Base-by-base conservation (phyloP, 805 yeast genomes). In the Cyberlindnera maclurae region DNA sequence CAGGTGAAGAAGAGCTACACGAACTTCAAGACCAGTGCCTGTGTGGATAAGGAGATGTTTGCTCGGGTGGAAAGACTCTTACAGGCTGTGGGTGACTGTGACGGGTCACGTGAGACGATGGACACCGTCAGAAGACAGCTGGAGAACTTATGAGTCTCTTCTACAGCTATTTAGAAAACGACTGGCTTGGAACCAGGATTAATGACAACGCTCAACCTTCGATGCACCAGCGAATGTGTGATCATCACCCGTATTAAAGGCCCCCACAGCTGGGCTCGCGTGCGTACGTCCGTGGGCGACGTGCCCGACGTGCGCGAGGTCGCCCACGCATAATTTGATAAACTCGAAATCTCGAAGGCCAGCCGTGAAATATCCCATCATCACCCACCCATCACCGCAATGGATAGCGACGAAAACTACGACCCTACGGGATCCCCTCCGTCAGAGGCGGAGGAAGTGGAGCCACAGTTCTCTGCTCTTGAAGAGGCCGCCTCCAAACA, bases 401-500 rank as follows among this genome's bases (percentile, higher is more conserved):
- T 29, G 31, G 31, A 29, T 13, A 13, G 17, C 31, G 31, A 29
- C 16, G 31, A 29, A 3, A 13, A 13, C 17, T 45, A 47, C 30
- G 49, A 47, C 10, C 52, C 49, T 16, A 42, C n/a, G 36, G 41
- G 15, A 8, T 12, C 20, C 20, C n/a, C 10, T 8, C 31, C n/a
- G 24, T 34, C 31, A 16, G 26, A 34, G 12, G 22, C 39, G 10
- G 36, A 38, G 24, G 46, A 40, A 17, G 38, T 29, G 12, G 44
- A 38, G n/a, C 52, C 49, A 10, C 32, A 33, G 32, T 42, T 50
- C 35, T 39, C 52, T 5, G 50, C 44, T 40, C 32, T 36, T 15
- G 51, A 52, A 29, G 44, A 46, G 38, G 31, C 37, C 10, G 43
- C 39, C 28, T 48, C 58, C 3, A 37, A 42, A 29, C 38, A 46